phyloP scores from a whole-genome alignment of 2,329 filamentous ascomycete species.

The Alternaria sp. region DNA sequence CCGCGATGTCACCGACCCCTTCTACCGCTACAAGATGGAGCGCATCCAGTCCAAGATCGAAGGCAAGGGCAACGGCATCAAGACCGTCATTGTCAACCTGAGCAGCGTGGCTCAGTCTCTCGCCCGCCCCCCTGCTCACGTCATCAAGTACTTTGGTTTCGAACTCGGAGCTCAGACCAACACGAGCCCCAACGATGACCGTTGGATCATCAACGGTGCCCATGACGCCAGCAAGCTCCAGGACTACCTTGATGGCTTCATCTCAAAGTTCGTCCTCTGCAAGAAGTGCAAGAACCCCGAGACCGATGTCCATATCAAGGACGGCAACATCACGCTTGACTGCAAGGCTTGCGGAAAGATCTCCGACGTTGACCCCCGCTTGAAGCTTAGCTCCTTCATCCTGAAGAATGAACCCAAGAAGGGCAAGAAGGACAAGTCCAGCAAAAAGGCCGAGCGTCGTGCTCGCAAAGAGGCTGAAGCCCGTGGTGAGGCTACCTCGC shows the following conservation, averaged over 20 bases:
- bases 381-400: conserved; percentile 97
- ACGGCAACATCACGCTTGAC: conserved; percentile 88
- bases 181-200: conserved; percentile 94
- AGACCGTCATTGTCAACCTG: conserved; percentile 96
- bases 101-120: conserved; percentile 92
- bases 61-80: conserved; percentile 99
- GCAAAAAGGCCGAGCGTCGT: conserved; percentile 85
- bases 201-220: conserved; percentile 99
- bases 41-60: conserved; percentile 98
- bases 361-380: conserved; percentile 86
- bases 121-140: conserved; percentile 88
- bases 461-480: conserved; percentile 77
- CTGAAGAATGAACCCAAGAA: conserved; percentile 95
- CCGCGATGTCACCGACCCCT: conserved; percentile 94
- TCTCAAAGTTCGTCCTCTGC: conserved; percentile 98
- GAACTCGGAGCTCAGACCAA: conserved; percentile 99
- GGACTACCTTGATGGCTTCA: conserved; percentile 98
- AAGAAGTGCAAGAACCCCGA: conserved; percentile 99
- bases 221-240: conserved; percentile 96
- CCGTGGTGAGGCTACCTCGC: conserved; percentile 63
- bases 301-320: conserved; percentile 95
- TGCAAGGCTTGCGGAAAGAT: conserved; percentile 99
- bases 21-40: conserved; percentile 99
- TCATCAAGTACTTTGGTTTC: conserved; percentile 99
- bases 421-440: conserved; percentile 95